phyloP scores from a whole-genome alignment of 140 eudicot species.

The Anethum foeniculum region DNA sequence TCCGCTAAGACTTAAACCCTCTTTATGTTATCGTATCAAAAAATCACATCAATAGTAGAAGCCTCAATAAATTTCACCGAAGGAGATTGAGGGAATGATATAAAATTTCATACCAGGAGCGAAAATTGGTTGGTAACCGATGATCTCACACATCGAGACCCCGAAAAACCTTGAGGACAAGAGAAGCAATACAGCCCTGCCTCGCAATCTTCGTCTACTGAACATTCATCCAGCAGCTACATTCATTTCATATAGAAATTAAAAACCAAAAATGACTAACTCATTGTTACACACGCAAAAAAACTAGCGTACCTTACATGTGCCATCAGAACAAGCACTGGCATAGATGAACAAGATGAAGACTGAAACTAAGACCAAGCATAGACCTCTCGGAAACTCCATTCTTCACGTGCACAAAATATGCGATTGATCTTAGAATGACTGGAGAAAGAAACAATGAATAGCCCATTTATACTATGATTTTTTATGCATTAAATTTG shows the following conservation, averaged over 20 bases:
- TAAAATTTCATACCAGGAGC: conserved; percentile 33
- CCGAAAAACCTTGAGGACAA: conserved; percentile 40
- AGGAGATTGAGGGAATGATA: neutral
- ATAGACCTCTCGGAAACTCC: conserved; percentile 3
- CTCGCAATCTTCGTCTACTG: conserved; percentile 47
- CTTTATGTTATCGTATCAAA: neutral
- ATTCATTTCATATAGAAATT: neutral
- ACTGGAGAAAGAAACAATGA: neutral
- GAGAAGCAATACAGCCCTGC: conserved; percentile 59
- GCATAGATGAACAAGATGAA: neutral
- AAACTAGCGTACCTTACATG: conserved; percentile 8
- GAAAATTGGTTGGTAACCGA: conserved; percentile 42
- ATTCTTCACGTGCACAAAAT: neutral
- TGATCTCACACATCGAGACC: conserved; percentile 66
- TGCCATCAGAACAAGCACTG: conserved; percentile 14
- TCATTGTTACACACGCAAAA: neutral
- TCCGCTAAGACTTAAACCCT: neutral
- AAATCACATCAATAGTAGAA: neutral
- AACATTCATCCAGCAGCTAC: conserved; percentile 54
- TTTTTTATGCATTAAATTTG: neutral
- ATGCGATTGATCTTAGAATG: neutral
- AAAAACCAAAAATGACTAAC: too few species aligned
- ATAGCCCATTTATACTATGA: neutral
- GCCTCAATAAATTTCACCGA: neutral
- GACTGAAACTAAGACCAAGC: neutral